Percentiles rank a stretch among this genome's conserved stretches.
Conservation (phyloP, 2,329 filamentous ascomycete species). For the Claviceps humidiphila region DNA sequence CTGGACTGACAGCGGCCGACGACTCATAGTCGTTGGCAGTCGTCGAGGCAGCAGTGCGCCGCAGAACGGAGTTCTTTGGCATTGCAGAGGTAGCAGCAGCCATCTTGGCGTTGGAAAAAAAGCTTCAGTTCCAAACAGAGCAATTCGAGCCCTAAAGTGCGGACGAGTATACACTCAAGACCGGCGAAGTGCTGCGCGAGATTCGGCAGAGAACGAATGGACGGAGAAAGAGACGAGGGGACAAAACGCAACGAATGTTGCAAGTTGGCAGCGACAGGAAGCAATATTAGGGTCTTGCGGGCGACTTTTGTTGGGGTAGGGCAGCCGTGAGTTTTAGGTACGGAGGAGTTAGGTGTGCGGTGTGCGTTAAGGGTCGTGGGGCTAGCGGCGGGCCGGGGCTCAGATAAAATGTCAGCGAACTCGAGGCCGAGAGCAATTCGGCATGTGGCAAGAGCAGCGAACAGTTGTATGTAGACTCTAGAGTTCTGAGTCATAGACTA, state of each 20-base stretch:
- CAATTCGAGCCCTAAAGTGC: not conserved
- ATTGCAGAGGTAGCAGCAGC: slow-evolving; percentile 31
- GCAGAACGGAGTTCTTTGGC: slow-evolving; percentile 29
- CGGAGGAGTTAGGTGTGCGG: not conserved
- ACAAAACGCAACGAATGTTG: not conserved
- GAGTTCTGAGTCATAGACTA: too few relatives aligned
- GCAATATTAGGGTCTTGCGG: not conserved
- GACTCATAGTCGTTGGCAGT: slow-evolving; percentile 38
- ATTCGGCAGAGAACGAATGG: not conserved
- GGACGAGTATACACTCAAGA: not conserved
- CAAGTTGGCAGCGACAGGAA: not conserved
- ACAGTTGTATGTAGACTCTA: not conserved
- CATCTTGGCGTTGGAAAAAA: slow-evolving; percentile 24
- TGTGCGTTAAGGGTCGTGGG: not conserved
- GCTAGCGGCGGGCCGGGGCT: not conserved
- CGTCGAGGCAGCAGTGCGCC: slow-evolving; percentile 34
- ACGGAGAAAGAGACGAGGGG: not conserved
- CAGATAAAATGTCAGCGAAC: not conserved
- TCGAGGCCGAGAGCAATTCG: not conserved
- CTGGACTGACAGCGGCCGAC: slow-evolving; percentile 43
- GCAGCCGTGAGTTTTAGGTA: not conserved
- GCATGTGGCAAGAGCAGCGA: not conserved
- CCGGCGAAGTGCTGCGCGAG: not conserved
- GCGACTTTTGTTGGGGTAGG: slow-evolving; percentile 1
- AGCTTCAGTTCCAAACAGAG: not conserved